Conservation (phyloP, 192 early-diverging fungal genomes). For the Coemansia pectinata region DNA sequence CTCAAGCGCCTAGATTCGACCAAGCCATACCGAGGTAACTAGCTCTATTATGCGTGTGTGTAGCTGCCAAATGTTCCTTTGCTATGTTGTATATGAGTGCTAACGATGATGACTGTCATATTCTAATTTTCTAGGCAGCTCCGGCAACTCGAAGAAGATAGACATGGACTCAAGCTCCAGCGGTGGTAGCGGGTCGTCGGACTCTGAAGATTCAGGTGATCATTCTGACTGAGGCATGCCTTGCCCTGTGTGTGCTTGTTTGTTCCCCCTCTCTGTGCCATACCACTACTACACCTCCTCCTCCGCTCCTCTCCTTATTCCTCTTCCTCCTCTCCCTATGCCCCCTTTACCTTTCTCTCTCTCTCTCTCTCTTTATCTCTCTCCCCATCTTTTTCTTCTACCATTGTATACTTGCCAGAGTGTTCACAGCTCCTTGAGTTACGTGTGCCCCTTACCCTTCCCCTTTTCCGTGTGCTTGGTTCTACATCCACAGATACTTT, state of each 20-base stretch:
- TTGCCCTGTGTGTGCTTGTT: slow-evolving; percentile 33
- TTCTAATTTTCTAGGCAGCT: slow-evolving; percentile 29
- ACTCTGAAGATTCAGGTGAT: slow-evolving; percentile 85
- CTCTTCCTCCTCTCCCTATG: not conserved
- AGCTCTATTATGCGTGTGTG: not conserved
- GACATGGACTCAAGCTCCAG: slow-evolving; percentile 50
- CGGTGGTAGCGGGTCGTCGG: slow-evolving; percentile 61
- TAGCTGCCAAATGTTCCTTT: not conserved
- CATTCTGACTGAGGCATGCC: slow-evolving; percentile 62
- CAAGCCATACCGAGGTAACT: slow-evolving; percentile 39
- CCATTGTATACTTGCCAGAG: not conserved
- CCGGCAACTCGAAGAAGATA: slow-evolving; percentile 20
- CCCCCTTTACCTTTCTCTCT: not conserved
- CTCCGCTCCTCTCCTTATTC: slow-evolving; percentile 1
- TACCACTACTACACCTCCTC: not conserved
- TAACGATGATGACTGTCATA: not conserved
- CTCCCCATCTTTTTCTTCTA: not conserved
- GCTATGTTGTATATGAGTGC: not conserved
- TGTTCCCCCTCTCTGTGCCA: slow-evolving; percentile 28
- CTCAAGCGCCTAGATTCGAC: slow-evolving; percentile 50
- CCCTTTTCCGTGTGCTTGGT: not conserved
- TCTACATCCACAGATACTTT: not conserved
- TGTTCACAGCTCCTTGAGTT: not conserved
- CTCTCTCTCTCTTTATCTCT: not conserved
- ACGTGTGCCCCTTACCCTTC: not conserved